These are phyloP conservation scores for Dalbergia cultrata DNA, from an alignment of 306 rosid species.

Conservation along the genomic window DNA sequence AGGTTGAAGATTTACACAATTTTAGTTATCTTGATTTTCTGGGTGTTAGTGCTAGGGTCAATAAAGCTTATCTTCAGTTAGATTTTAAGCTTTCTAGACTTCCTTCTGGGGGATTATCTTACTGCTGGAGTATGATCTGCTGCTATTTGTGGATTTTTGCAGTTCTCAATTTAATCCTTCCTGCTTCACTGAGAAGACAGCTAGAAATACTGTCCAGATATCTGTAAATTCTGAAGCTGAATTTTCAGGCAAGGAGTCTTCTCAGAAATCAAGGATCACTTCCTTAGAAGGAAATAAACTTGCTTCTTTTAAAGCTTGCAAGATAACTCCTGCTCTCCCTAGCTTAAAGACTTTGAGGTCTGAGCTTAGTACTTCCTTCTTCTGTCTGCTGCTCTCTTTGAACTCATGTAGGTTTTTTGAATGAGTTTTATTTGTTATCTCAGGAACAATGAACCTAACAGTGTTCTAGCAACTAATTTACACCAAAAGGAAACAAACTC, in stretches of 20 bases:
- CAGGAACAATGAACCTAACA: conserved; percentile 57
- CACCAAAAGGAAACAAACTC: conserved; percentile 53
- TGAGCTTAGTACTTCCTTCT: conserved; percentile 35
- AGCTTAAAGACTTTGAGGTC: conserved; percentile 64
- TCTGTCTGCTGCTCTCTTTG: conserved; percentile 22
- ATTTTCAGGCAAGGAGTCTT: conserved; percentile 50
- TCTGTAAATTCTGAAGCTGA: conserved; percentile 51
- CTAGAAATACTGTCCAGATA: conserved; percentile 48
- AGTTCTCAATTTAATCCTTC: conserved; percentile 61
- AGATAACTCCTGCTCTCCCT: conserved; percentile 59
- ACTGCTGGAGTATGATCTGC: conserved; percentile 35
- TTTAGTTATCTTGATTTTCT: conserved; percentile 34
- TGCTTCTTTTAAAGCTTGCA: conserved; percentile 53
- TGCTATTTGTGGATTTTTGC: conserved; percentile 42
- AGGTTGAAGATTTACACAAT: conserved; percentile 2
- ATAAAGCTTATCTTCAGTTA: not conserved
- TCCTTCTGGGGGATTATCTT: conserved; percentile 31
- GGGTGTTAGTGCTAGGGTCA: conserved; percentile 29
- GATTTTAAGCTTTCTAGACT: conserved; percentile 28
- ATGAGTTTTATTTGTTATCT: conserved; percentile 36
- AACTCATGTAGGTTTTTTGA: conserved; percentile 34
- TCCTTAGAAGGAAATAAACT: conserved; percentile 61
- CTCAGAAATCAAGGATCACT: conserved; percentile 52
- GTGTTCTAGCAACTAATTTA: conserved; percentile 49
- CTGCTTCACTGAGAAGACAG: conserved; percentile 55